Base-by-base conservation (phyloP, 345 rosid species). In the Hibiscus trionum region DNA sequence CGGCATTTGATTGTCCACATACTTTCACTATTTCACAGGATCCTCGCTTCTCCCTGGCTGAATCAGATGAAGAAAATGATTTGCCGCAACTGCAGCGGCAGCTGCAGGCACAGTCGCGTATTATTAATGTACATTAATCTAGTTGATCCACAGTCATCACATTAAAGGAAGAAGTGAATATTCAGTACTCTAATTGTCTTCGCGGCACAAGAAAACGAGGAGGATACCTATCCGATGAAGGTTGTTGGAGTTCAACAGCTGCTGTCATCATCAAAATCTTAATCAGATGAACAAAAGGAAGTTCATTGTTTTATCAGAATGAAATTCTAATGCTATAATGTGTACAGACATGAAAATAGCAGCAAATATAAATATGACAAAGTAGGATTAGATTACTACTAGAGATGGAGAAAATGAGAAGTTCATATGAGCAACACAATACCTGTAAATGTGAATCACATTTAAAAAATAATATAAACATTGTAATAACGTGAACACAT, bases 21-120 rank as follows among this genome's bases (percentile, higher is more conserved):
- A 19, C 2, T 14, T 52, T 56, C n/a, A 27, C 10, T 14, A 6
- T 52, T 66, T 52, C 52, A 2, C 66, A 84, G 86, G 77, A 73
- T 75, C 76, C 80, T 59, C 80, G 56, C n/a, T 17, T 77, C 16
- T 17, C 72, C 4, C 17, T 76, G 0, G 66, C 63, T 5, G 19
- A 72, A 26, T 72, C 80, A 0, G 87, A 85, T 52, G 89, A 87
- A 80, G 89, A 86, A 78, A 81, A 72, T 11, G 93, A 85, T 60
- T 60, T 82, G 75, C 77, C 79, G 17, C 77, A 37, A 52, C 59
- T 59, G 55, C 80, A 57, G 60, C 58, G 2, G 58, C 58, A 19
- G 17, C 76, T 50, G 66, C 83, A 55, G 46, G 42, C 80, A 66
- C 73, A 16, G 27, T 69, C 87, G 3, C 77, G 73, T 1, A 14